Evolutionary conservation across 768 basidiomycete species (phyloP), one percentile per base, ranked within the genome.

Genomic region (Termitomyces sp.): DNA sequence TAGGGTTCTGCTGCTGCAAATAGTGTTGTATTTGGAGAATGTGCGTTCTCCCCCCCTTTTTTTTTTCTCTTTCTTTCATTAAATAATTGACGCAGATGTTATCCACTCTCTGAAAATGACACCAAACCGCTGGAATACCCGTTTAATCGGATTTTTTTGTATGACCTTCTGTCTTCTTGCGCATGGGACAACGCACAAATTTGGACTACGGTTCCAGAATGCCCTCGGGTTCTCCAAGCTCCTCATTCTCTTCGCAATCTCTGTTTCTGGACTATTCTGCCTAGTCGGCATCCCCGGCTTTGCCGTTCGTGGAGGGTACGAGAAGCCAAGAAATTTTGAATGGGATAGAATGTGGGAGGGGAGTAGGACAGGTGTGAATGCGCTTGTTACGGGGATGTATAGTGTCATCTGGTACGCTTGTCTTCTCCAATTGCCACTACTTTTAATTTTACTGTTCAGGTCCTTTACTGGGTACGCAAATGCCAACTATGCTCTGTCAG

Each of bases 401-500:
- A 84, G 77, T 58, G 84, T 88, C 42, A 84, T 87, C 22, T 90
- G 88, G 87, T 86, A 51, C 9, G 71, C 53, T 10, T 9, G 15
- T 14, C 45, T 51, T 6, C 10, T n/a, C 28, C 32, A 3, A 24
- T n/a, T 22, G 21, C 7, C 32, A 30, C 22, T 1, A 8, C 15
- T 19, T 10, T 22, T 44, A 17, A 44, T 44, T 5, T 42, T 21
- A 2, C 24, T 15, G 10, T 14, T 0, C n/a, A 88, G 87, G 87
- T 83, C 85, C 0, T 87, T 82, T 63, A 75, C 79, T 45, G 88
- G 88, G 0, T 91, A 88, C 64, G 79, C 82, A 2, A 87, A 85
- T 55, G 87, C 86, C 9, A 88, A 90, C 62, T 88, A 87, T 58
- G 84, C 82, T 0, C 71, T 90, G 5, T 86, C 85, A 3, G 88